Evolutionary conservation across 2,329 filamentous ascomycete genomes (phyloP), one percentile per base, ranked within the genome.

Genomic region (Phoma sp.): DNA sequence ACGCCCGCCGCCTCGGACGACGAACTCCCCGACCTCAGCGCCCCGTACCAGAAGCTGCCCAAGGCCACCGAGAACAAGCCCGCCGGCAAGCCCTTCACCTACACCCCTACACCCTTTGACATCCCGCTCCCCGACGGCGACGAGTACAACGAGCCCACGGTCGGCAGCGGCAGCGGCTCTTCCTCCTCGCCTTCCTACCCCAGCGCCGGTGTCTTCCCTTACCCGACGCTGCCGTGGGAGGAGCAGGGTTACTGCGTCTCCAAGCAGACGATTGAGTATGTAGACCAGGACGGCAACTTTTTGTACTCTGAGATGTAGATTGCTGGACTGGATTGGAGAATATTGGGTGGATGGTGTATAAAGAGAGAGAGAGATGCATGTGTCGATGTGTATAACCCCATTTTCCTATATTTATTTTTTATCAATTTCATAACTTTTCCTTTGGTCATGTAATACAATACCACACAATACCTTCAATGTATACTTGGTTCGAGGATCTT

Each of bases 181-280:
- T 53, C 54, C n/a, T 21, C 37, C 17, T n/a, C 35, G 2, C 44
- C 43, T 24, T 24, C 22, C 12, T 50, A 36, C 37, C 53, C 55
- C 38, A 36, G 17, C 40, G 51, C 54, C 17, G 60, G 61, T 22
- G 41, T 60, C 15, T 60, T 62, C 43, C 56, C 58, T n/a, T 58
- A 60, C 50, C 61, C 59, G 19, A 59, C 51, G 8, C 43, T 63
- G 25, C 63, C 58, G 22, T 69, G 67, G 61, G 58, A 66, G 27
- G 70, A 70, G 59, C 43, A 63, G 49, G 70, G 70, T 1, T 71
- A 72, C 60, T 75, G 73, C 40, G 58, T 64, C 10, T 67, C 44
- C 36, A 55, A 69, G 57, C 67, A 71, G 61, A 70, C 65, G 17
- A 65, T 75, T 44, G 61, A 70, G 60, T 75, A 75, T 43, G 72